phyloP scores from a whole-genome alignment of 108 stramenopile genomes.

The Fragilaria radians region DNA sequence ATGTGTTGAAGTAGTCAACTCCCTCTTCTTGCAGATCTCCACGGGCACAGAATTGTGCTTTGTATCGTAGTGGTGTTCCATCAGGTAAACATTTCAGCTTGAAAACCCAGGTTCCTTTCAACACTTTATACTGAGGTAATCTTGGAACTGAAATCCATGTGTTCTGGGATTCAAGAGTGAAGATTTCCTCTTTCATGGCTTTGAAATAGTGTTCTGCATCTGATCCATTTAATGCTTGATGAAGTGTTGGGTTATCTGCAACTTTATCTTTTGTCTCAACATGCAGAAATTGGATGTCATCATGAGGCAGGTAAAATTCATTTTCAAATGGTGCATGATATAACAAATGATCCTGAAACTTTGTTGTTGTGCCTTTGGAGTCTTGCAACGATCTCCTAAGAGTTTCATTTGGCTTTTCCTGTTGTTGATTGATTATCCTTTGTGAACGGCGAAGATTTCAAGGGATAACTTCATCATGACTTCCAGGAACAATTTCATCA shows the following conservation, averaged over 20 bases:
- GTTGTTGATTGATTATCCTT: not conserved
- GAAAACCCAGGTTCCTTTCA: slow-evolving; percentile 36
- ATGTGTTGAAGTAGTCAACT: slow-evolving; percentile 22
- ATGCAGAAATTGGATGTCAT: not conserved
- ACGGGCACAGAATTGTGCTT: slow-evolving; percentile 12
- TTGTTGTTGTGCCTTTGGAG: too few species aligned
- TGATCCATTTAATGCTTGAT: slow-evolving; percentile 10
- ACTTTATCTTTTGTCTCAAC: slow-evolving; percentile 3
- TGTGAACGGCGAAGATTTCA: too few species aligned
- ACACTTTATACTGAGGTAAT: too few species aligned
- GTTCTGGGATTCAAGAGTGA: not conserved
- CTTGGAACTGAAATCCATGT: slow-evolving; percentile 3
- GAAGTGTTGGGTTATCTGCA: slow-evolving; percentile 13
- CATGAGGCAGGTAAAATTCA: too few species aligned
- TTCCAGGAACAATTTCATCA: too few species aligned
- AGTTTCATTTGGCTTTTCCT: too few species aligned
- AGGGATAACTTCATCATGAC: too few species aligned
- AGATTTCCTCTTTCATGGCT: slow-evolving; percentile 18
- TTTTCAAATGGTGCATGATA: too few species aligned
- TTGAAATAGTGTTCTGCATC: slow-evolving; percentile 14
- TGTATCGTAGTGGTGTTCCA: slow-evolving; percentile 16
- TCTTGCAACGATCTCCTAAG: too few species aligned
- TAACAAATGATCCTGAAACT: too few species aligned
- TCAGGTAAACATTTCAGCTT: slow-evolving; percentile 13
- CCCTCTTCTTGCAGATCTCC: slow-evolving; percentile 12